phyloP scores from a whole-genome alignment of 306 rosid genomes.

The Oxytropis ochrocephala region DNA sequence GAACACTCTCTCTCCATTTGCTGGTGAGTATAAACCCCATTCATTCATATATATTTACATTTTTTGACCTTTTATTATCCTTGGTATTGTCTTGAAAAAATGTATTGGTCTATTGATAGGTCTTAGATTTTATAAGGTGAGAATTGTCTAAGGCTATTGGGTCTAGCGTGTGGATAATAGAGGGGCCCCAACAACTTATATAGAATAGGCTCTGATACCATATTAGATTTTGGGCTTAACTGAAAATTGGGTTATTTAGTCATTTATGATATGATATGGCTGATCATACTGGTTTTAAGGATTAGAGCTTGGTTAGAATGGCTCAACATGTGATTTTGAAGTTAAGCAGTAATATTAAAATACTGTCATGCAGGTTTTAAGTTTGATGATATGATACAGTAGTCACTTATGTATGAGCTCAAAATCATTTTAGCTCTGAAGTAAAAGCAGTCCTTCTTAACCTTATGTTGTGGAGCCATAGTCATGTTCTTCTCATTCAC shows the following conservation, averaged over 20 bases:
- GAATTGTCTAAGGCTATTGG: no score
- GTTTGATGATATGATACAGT: neutral
- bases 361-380: no score
- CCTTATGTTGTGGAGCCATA: neutral
- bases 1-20: constrained; percentile 92
- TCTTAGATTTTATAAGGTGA: no score
- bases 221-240: no score
- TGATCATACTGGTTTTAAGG: neutral
- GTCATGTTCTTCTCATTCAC: neutral
- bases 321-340: neutral
- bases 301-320: neutral
- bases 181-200: no score
- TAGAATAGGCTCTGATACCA: no score
- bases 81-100: neutral
- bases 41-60: neutral
- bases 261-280: neutral
- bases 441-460: neutral
- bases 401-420: neutral
- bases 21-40: constrained; percentile 49
- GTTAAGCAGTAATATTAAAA: neutral
- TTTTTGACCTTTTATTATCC: neutral
- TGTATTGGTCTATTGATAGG: neutral
- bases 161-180: no score
- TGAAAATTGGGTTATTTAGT: neutral
- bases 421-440: constrained; percentile 1